Evolutionary conservation across 192 early-diverging fungal genomes (phyloP).

Genomic region (Umbelopsis ramanniana): DNA sequence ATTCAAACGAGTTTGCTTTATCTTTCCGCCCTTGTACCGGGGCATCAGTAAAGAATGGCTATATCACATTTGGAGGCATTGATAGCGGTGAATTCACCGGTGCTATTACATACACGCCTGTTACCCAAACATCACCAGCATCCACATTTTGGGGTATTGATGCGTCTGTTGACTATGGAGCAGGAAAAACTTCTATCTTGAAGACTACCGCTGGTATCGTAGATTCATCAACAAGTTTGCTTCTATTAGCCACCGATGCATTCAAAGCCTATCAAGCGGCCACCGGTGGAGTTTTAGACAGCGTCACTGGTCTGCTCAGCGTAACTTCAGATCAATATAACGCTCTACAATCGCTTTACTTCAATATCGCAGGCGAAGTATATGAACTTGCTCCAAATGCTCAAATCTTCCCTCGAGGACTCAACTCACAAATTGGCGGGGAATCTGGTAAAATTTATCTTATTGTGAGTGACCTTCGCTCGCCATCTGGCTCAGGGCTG

Average conservation of each 20-base stretch:
- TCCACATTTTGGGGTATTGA: slow-evolving; percentile 35
- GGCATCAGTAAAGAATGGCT: slow-evolving; percentile 27
- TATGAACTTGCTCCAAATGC: slow-evolving; percentile 29
- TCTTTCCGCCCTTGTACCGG: slow-evolving; percentile 38
- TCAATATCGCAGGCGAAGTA: slow-evolving; percentile 21
- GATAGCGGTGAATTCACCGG: slow-evolving; percentile 50
- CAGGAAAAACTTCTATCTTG: neutral
- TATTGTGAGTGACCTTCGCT: neutral
- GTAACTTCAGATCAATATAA: slow-evolving; percentile 17
- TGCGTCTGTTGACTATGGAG: neutral
- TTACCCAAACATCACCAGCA: slow-evolving; percentile 13
- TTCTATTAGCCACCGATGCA: neutral
- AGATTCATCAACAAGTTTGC: slow-evolving; percentile 28
- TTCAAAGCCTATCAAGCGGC: neutral
- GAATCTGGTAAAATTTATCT: slow-evolving; percentile 2
- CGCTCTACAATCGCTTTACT: slow-evolving; percentile 22
- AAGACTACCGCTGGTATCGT: slow-evolving; percentile 28
- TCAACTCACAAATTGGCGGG: slow-evolving; percentile 16
- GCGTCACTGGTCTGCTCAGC: slow-evolving; percentile 21
- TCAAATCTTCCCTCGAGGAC: slow-evolving; percentile 25
- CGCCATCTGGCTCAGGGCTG: neutral
- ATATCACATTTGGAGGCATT: slow-evolving; percentile 51
- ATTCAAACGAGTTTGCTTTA: slow-evolving; percentile 45
- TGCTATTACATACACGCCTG: slow-evolving; percentile 41
- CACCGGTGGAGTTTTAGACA: slow-evolving; percentile 21